Conservation (phyloP, 2,329 filamentous ascomycete species). For the Aspergillus flavus region DNA sequence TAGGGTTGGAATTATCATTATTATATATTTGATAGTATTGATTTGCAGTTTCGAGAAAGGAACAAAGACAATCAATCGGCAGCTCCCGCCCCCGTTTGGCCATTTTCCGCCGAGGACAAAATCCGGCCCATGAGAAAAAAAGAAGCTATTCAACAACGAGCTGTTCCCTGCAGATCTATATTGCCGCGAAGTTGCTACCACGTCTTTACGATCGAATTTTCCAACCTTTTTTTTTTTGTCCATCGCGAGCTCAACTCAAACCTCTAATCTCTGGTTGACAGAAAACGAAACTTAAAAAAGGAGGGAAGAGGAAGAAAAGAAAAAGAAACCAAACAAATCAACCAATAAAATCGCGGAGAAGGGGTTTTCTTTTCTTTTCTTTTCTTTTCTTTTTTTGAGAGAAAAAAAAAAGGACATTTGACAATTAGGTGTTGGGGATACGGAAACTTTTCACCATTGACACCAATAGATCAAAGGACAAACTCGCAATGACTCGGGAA, state of each 20-base stretch:
- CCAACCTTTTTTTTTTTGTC: background rate
- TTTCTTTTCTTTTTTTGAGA: background rate
- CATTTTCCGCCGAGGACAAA: conserved; percentile 5
- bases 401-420: conserved; percentile 6
- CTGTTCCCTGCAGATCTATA: conserved; percentile 13
- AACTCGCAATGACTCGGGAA: conserved; percentile 33
- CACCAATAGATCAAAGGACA: conserved; percentile 16
- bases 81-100: conserved; percentile 7
- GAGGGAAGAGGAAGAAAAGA: conserved; percentile 5
- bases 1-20: background rate
- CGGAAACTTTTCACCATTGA: conserved; percentile 13
- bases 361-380: background rate
- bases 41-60: background rate
- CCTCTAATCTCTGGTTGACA: conserved; percentile 3
- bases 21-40: background rate
- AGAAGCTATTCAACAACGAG: conserved; percentile 10
- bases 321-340: conserved; percentile 5
- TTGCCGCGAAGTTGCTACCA: background rate
- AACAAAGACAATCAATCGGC: background rate
- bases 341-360: background rate
- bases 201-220: background rate
- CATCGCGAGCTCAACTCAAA: conserved; percentile 8
- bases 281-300: conserved; percentile 7
- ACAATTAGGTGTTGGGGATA: conserved; percentile 9
- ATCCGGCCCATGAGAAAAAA: conserved; percentile 6